Evolutionary conservation across 2,329 filamentous ascomycete species (phyloP), one percentile per base, ranked within the genome.

Genomic region (Stachybotrys chlorohalonatus): DNA sequence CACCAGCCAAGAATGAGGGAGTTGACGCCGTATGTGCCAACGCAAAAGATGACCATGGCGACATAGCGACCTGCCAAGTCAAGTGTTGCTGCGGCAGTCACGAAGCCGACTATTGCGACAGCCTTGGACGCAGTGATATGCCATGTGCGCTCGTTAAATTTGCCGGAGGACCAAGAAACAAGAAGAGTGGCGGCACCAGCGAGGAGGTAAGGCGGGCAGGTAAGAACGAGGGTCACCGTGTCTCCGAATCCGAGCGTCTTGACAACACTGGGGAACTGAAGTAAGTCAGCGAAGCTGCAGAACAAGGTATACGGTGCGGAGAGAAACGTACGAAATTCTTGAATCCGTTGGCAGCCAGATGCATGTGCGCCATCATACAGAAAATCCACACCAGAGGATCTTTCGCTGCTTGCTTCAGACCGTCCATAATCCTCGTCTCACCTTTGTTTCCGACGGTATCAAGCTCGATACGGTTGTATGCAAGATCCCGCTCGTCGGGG

Each of bases 371-470:
- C 74, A 79, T 78, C 32, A 77, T 65, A 7, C 72, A 73, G 54
- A 80, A 75, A 16, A 80, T 64, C 70, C 75, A 80, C 3, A 76
- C 69, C 51, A 75, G 70, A 31, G 72, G 74, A 58, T 81, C 78
- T 6, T 60, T 66, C 7, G 67, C 63, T 8, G 76, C 76, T 51
- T 75, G 68, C 51, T 71, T 65, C 47, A 79, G 68, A 47, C 77
- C 77, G n/a, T 65, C 64, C 63, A 60, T 73, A 6, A 70, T 73
- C 42, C 66, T 74, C 0, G 70, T 74, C 45, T 66, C 68, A 9
- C 67, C 68, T 55, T 69, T 62, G 8, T 71, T 72, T 31, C 71
- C 76, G 54, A 76, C 76, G 0, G 70, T 73, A 59, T 81, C 77
- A 0, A 73, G 69, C 1, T 77, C 68, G 13, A 73, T 68, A 13